phyloP scores from a whole-genome alignment of 768 basidiomycete genomes.

The Auriscalpium microsporum region DNA sequence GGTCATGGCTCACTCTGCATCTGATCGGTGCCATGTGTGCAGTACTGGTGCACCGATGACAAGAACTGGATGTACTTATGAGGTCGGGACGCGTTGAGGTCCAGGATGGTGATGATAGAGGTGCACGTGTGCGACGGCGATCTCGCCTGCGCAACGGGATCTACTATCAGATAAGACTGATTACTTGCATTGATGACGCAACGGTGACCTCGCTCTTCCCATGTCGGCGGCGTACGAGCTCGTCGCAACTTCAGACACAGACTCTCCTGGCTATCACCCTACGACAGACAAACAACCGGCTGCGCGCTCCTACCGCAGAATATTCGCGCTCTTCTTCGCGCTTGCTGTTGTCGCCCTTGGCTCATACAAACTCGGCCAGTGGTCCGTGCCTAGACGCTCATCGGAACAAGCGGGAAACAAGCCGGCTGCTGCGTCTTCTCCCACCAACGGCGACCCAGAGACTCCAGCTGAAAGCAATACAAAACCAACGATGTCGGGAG shows the following conservation, averaged over 20 bases:
- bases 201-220: neutral
- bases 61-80: neutral
- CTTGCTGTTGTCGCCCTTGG: slow-evolving; percentile 5
- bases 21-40: neutral
- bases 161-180: neutral
- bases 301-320: neutral
- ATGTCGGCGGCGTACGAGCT: slow-evolving; percentile 4
- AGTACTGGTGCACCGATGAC: neutral
- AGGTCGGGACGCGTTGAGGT: neutral
- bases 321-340: slow-evolving; percentile 1
- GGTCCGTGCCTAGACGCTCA: slow-evolving; percentile 4
- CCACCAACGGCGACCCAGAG: neutral
- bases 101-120: neutral
- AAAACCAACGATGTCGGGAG: slow-evolving; percentile 25
- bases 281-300: neutral
- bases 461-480: slow-evolving; percentile 14
- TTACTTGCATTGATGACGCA: neutral
- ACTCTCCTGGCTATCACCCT: neutral
- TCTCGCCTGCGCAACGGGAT: neutral
- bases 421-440: neutral
- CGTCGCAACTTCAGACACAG: slow-evolving; percentile 4
- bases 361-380: slow-evolving; percentile 11
- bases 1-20: neutral
- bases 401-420: neutral
- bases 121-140: neutral